Conservation (phyloP, 768 basidiomycete species). For the Tulasnella calospora region DNA sequence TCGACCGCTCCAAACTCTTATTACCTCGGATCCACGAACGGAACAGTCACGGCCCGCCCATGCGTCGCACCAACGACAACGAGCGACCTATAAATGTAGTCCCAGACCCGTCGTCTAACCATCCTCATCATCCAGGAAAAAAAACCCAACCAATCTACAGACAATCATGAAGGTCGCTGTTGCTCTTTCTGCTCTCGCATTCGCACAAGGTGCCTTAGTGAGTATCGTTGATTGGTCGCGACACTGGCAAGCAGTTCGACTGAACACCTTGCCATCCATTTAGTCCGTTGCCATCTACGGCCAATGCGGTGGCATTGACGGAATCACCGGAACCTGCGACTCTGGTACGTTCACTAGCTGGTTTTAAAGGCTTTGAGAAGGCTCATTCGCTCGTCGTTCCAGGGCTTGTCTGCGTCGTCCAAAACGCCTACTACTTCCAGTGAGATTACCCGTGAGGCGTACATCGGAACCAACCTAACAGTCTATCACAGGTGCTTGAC, state of each 20-base stretch:
- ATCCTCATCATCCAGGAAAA: background rate
- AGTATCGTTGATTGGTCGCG: background rate
- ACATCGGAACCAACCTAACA: background rate
- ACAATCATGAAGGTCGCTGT: background rate
- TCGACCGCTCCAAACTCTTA: background rate
- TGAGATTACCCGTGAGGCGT: background rate
- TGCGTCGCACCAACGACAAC: background rate
- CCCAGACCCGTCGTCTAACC: background rate
- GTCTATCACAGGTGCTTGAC: background rate
- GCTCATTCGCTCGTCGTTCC: background rate
- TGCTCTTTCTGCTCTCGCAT: constrained; percentile 8
- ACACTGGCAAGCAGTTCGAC: background rate
- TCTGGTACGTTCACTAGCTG: background rate
- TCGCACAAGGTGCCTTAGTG: background rate
- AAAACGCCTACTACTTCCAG: constrained; percentile 9
- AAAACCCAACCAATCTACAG: background rate
- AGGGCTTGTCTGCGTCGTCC: background rate
- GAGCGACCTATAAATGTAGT: background rate
- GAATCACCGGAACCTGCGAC: background rate
- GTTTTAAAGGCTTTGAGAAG: background rate
- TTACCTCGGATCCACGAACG: background rate
- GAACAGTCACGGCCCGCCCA: background rate
- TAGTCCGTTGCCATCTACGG: background rate
- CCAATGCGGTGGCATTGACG: background rate
- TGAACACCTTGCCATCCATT: background rate